Conservation (phyloP, 495 filamentous ascomycete genomes). For the Pyrenopolyporus hunteri region DNA sequence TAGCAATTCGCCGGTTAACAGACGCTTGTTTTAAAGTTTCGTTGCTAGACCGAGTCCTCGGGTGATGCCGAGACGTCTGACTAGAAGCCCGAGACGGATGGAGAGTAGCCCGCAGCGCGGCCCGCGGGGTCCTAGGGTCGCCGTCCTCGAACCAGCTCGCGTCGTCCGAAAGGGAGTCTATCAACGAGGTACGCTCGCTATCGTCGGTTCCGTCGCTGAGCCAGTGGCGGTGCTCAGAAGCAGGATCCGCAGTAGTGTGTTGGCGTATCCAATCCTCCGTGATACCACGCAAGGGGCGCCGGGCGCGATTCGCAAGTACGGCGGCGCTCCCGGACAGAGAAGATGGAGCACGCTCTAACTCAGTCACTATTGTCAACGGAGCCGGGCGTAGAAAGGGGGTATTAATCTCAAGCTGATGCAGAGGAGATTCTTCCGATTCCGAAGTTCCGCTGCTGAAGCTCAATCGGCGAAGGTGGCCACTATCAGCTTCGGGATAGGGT, state of each 20-base stretch:
- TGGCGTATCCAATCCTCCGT: slow-evolving; percentile 82
- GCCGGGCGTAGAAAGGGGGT: slow-evolving; percentile 60
- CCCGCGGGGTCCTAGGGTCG: slow-evolving; percentile 48
- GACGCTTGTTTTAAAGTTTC: slow-evolving; percentile 69
- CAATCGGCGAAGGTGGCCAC: slow-evolving; percentile 51
- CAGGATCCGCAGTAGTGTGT: slow-evolving; percentile 66
- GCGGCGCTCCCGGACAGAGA: slow-evolving; percentile 57
- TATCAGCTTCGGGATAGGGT: slow-evolving; percentile 65
- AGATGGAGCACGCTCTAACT: slow-evolving; percentile 48
- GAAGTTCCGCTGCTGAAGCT: slow-evolving; percentile 58
- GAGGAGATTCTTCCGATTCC: slow-evolving; percentile 59
- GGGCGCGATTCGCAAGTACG: slow-evolving; percentile 61
- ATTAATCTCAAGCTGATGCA: slow-evolving; percentile 57
- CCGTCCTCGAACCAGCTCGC: slow-evolving; percentile 51
- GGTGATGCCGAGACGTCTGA: slow-evolving; percentile 48
- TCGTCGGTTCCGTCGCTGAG: slow-evolving; percentile 74
- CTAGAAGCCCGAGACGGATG: slow-evolving; percentile 40
- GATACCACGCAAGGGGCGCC: slow-evolving; percentile 63
- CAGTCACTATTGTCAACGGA: slow-evolving; percentile 44
- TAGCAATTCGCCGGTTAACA: slow-evolving; percentile 50
- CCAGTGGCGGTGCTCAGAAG: slow-evolving; percentile 72
- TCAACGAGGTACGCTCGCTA: slow-evolving; percentile 67
- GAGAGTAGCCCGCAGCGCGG: slow-evolving; percentile 54
- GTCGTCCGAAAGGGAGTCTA: slow-evolving; percentile 57
- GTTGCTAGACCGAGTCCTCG: slow-evolving; percentile 60